Evolutionary conservation across 2,329 filamentous ascomycete genomes (phyloP).

Genomic region (Penicillium brasilianum): DNA sequence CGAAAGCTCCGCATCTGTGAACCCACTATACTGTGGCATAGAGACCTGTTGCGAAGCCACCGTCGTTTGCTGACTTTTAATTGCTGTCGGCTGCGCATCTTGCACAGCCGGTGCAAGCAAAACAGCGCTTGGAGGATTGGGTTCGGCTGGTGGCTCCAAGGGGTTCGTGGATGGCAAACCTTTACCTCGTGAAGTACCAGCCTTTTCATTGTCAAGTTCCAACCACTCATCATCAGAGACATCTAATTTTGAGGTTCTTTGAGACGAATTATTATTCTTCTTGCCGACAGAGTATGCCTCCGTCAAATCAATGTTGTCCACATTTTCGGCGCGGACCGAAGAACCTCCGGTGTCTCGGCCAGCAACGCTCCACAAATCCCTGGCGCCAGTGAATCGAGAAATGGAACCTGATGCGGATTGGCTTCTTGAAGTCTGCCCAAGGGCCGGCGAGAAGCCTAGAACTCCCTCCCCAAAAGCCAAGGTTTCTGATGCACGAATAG

Average conservation of each 20-base stretch:
- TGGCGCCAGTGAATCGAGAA: constrained; percentile 36
- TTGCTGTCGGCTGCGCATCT: neutral
- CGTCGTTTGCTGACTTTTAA: neutral
- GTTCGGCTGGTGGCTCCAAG: neutral
- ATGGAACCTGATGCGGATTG: constrained; percentile 18
- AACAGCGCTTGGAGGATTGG: neutral
- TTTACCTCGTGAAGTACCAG: constrained; percentile 12
- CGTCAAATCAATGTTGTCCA: constrained; percentile 61
- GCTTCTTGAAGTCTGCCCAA: neutral
- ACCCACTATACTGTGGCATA: constrained; percentile 65
- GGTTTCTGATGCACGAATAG: constrained; percentile 38
- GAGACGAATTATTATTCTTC: constrained; percentile 7
- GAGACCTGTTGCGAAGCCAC: constrained; percentile 11
- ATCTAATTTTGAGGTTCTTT: neutral
- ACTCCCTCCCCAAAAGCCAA: constrained; percentile 15
- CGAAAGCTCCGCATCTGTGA: constrained; percentile 66
- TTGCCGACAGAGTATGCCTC: constrained; percentile 16
- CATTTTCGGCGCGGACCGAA: constrained; percentile 65
- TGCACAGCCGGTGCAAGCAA: constrained; percentile 6
- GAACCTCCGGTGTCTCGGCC: constrained; percentile 69
- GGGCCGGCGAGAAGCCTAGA: too few relatives aligned
- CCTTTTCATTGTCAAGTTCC: constrained; percentile 22
- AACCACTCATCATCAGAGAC: constrained; percentile 24
- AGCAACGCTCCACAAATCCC: constrained; percentile 71
- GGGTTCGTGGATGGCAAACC: neutral